Percentiles rank a stretch among this genome's conserved stretches.
phyloP scores from a whole-genome alignment of 140 eudicot genomes.

The Bidens hawaiensis region DNA sequence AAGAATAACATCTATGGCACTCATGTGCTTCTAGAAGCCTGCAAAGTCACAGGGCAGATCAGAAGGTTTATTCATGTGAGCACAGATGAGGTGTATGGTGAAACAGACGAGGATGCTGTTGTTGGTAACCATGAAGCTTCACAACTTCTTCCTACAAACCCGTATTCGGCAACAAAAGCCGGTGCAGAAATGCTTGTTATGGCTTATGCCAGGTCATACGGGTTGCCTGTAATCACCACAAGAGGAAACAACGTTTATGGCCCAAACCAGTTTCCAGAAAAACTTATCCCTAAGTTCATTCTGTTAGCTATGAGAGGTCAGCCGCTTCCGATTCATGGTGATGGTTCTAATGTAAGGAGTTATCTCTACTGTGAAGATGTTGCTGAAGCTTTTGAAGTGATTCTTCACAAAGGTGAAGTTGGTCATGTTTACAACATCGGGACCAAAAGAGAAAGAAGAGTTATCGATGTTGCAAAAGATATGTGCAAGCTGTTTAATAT shows the following conservation, averaged over 20 bases:
- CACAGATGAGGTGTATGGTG: slow-evolving; percentile 97
- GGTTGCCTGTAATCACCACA: slow-evolving; percentile 93
- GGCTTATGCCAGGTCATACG: slow-evolving; percentile 95
- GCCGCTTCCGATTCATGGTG: slow-evolving; percentile 89
- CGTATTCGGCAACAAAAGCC: slow-evolving; percentile 94
- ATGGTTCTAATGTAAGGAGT: slow-evolving; percentile 90
- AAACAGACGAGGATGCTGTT: slow-evolving; percentile 96
- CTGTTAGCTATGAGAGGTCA: slow-evolving; percentile 91
- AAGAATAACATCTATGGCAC: slow-evolving; percentile 85
- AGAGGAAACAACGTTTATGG: slow-evolving; percentile 97
- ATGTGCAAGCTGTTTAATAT: slow-evolving; percentile 60
- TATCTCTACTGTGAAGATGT: slow-evolving; percentile 89
- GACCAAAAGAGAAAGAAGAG: slow-evolving; percentile 72
- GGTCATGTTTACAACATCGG: slow-evolving; percentile 98
- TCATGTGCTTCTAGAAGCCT: slow-evolving; percentile 84
- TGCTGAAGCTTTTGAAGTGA: slow-evolving; percentile 84
- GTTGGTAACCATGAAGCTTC: slow-evolving; percentile 98
- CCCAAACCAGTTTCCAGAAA: slow-evolving; percentile 91
- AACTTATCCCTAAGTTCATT: slow-evolving; percentile 85
- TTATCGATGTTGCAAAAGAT: slow-evolving; percentile 75
- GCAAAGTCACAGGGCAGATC: slow-evolving; percentile 85
- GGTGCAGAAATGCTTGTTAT: slow-evolving; percentile 99
- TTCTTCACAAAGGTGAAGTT: slow-evolving; percentile 92
- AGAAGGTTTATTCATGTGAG: slow-evolving; percentile 83
- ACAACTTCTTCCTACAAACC: slow-evolving; percentile 95